phyloP scores from a whole-genome alignment of 257 asterid genomes.

The Solanum pimpinellifolium region DNA sequence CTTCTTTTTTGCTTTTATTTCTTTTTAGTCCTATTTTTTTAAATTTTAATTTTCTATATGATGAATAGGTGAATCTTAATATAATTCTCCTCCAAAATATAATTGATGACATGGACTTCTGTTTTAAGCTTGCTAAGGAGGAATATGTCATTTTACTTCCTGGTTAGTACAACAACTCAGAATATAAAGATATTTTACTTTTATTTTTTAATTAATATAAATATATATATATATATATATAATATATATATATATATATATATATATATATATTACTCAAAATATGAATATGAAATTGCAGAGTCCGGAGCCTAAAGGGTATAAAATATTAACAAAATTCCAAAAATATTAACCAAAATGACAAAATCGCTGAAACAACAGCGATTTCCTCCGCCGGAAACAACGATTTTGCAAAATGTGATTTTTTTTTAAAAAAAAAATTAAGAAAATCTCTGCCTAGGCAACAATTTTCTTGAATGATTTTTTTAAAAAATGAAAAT shows the following conservation, averaged over 20 bases:
- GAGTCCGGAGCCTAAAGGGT: too few relatives aligned
- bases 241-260: too few relatives aligned
- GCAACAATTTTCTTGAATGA: too few relatives aligned
- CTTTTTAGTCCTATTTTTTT: neutral
- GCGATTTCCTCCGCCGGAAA: too few relatives aligned
- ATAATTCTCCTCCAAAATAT: constrained; percentile 40
- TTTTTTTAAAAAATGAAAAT: too few relatives aligned
- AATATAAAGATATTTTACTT: neutral
- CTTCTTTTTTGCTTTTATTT: neutral
- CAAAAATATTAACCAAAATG: too few relatives aligned
- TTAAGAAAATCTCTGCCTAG: too few relatives aligned
- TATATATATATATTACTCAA: neutral
- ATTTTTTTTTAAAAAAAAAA: too few relatives aligned
- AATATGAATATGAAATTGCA: neutral
- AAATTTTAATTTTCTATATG: neutral
- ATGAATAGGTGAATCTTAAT: constrained; percentile 44
- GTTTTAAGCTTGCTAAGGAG: constrained; percentile 68
- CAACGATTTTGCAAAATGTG: too few relatives aligned
- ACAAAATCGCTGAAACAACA: too few relatives aligned
- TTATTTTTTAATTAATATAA: neutral
- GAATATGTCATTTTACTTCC: constrained; percentile 77
- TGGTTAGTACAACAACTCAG: constrained; percentile 24
- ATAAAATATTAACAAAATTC: too few relatives aligned
- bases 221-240: too few relatives aligned
- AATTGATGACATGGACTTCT: constrained; percentile 58